Evolutionary conservation across 228 moss, liverwort and hornwort genomes (phyloP).

Genomic region (Sphagnum fallax): DNA sequence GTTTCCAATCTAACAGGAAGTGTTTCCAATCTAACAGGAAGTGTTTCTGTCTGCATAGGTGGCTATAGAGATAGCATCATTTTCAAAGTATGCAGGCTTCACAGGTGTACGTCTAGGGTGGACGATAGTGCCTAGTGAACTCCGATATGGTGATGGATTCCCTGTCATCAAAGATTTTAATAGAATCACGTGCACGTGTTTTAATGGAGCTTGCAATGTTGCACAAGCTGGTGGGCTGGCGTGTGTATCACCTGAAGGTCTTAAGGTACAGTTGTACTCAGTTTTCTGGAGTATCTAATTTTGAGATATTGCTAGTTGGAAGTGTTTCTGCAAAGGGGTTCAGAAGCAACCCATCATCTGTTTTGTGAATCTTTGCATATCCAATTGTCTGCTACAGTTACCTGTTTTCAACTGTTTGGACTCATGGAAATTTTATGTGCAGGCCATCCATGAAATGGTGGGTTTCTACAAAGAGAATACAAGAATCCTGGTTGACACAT

Average conservation of each 20-base stretch:
- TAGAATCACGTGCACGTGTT: constrained; percentile 88
- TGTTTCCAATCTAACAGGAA: too few species aligned
- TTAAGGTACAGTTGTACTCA: constrained; percentile 37
- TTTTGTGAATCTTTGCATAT: too few species aligned
- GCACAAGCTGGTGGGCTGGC: constrained; percentile 94
- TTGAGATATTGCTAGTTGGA: too few species aligned
- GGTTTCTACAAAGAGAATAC: constrained; percentile 90
- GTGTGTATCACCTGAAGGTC: constrained; percentile 72
- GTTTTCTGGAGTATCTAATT: too few species aligned
- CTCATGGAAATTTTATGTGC: constrained; percentile 1
- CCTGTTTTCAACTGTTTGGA: background rate
- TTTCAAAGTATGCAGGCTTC: constrained; percentile 94
- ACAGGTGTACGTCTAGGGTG: constrained; percentile 95
- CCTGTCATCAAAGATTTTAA: constrained; percentile 80
- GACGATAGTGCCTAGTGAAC: constrained; percentile 85
- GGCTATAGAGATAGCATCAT: constrained; percentile 89
- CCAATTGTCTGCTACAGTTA: background rate
- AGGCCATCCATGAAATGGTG: constrained; percentile 71
- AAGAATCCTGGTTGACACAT: constrained; percentile 69
- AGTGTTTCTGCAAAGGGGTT: too few species aligned
- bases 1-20: too few species aligned
- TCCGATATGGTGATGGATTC: constrained; percentile 74
- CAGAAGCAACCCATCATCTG: too few species aligned
- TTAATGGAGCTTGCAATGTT: constrained; percentile 91
- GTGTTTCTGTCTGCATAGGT: constrained; percentile 34